Evolutionary conservation across 148 eudicot genomes (phyloP).

Genomic region (Chenopodium quinoa): DNA sequence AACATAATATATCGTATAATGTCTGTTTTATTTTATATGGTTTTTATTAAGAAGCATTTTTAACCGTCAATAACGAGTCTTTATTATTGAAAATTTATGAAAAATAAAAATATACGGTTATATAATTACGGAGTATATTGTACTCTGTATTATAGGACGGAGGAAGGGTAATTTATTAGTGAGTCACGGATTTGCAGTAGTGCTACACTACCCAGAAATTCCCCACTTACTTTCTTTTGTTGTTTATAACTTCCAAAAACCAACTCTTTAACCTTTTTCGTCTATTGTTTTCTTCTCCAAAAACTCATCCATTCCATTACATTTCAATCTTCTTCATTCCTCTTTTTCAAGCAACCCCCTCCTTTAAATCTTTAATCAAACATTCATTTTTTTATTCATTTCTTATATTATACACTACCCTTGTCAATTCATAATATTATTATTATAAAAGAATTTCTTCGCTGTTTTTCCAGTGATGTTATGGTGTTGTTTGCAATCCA

Average conservation of each 20-base stretch:
- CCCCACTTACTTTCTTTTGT: neutral
- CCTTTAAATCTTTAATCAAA: no score
- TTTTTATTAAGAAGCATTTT: no score
- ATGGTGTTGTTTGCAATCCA: neutral
- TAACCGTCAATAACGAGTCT: no score
- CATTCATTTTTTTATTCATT: neutral
- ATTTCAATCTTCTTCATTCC: slow-evolving; percentile 9
- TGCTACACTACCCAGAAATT: neutral
- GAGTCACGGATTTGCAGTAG: slow-evolving; percentile 4
- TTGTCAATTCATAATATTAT: neutral
- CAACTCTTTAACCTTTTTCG: neutral
- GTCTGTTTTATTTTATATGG: no score
- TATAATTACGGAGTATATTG: no score
- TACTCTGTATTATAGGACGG: no score
- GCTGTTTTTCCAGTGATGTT: neutral
- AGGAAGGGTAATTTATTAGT: no score
- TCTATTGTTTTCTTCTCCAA: neutral
- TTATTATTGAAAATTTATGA: no score
- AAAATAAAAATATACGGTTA: no score
- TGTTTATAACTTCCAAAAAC: neutral
- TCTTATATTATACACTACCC: neutral
- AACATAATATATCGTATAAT: no score
- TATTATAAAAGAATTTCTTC: neutral
- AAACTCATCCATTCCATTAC: neutral
- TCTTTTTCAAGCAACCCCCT: slow-evolving; percentile 21